Evolutionary conservation across 495 filamentous ascomycete genomes (phyloP).

Genomic region (Ramalina peruviana): DNA sequence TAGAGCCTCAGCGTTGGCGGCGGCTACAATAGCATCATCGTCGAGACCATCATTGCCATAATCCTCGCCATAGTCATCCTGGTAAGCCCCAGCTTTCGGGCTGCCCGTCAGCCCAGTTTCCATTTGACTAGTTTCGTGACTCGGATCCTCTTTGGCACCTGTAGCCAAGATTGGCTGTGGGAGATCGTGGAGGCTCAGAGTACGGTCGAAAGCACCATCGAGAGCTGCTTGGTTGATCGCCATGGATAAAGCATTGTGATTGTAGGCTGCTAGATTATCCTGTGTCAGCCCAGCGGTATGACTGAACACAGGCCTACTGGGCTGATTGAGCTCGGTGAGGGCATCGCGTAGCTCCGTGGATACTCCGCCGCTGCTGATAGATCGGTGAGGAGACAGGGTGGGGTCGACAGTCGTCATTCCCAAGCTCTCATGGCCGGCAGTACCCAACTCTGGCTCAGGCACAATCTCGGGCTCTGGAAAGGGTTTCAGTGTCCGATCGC

Average conservation of each 20-base stretch:
- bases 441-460: too few relatives aligned
- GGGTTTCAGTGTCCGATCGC: slow-evolving; percentile 20
- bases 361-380: slow-evolving; percentile 3
- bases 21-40: slow-evolving; percentile 85
- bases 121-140: slow-evolving; percentile 30
- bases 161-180: slow-evolving; percentile 36
- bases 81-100: slow-evolving; percentile 25
- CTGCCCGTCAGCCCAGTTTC: slow-evolving; percentile 28
- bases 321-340: slow-evolving; percentile 7
- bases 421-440: not conserved
- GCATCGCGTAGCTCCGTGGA: slow-evolving; percentile 12
- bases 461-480: slow-evolving; percentile 21
- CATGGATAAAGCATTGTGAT: slow-evolving; percentile 63
- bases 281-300: slow-evolving; percentile 26
- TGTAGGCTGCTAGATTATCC: slow-evolving; percentile 51
- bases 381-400: not conserved
- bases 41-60: slow-evolving; percentile 33
- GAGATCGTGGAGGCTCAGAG: slow-evolving; percentile 24
- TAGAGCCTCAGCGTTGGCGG: slow-evolving; percentile 84
- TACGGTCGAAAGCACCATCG: slow-evolving; percentile 51
- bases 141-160: slow-evolving; percentile 32
- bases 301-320: slow-evolving; percentile 15
- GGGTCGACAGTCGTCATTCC: not conserved
- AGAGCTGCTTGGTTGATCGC: slow-evolving; percentile 62
- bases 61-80: slow-evolving; percentile 33